Percentiles rank a stretch among this genome's conserved stretches.
Evolutionary conservation across 139 green algal species (phyloP).

Genomic region (Closterium sp.): DNA sequence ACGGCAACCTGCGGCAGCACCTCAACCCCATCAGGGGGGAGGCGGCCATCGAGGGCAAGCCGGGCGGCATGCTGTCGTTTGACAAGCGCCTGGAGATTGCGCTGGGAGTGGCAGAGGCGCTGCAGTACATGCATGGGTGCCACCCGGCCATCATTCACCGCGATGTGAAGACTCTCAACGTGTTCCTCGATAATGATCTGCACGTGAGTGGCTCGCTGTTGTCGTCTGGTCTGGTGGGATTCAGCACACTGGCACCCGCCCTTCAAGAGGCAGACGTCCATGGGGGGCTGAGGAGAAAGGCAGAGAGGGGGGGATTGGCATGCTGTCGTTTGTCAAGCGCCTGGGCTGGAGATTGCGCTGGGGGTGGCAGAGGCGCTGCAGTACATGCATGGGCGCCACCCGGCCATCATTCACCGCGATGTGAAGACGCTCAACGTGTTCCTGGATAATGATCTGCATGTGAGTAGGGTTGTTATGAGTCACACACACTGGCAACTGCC

Average conservation of each 20-base stretch:
- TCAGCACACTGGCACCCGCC: too few relatives aligned
- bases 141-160: not conserved
- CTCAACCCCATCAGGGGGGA: not conserved
- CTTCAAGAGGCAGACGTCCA: too few relatives aligned
- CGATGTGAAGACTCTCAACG: not conserved
- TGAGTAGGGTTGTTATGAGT: too few relatives aligned
- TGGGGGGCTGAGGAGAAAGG: too few relatives aligned
- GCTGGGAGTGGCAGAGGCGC: not conserved
- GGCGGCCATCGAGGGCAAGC: not conserved
- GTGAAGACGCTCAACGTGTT: constrained; percentile 4
- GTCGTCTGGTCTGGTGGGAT: too few relatives aligned
- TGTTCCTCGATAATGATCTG: not conserved
- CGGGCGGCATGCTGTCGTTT: not conserved
- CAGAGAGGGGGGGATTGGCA: not conserved
- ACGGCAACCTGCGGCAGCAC: constrained; percentile 20
- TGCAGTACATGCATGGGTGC: not conserved
- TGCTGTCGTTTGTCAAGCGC: not conserved
- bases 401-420: not conserved
- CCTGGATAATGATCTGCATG: not conserved
- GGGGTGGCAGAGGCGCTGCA: not conserved
- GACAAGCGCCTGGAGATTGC: constrained; percentile 2
- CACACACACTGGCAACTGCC: too few relatives aligned
- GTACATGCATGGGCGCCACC: not conserved
- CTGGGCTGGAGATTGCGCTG: not conserved
- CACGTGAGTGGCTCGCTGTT: not conserved